Evolutionary conservation across 352 stramenopile species (phyloP), one percentile per base, ranked within the genome.

Genomic region (Elongisporangium senticosum): DNA sequence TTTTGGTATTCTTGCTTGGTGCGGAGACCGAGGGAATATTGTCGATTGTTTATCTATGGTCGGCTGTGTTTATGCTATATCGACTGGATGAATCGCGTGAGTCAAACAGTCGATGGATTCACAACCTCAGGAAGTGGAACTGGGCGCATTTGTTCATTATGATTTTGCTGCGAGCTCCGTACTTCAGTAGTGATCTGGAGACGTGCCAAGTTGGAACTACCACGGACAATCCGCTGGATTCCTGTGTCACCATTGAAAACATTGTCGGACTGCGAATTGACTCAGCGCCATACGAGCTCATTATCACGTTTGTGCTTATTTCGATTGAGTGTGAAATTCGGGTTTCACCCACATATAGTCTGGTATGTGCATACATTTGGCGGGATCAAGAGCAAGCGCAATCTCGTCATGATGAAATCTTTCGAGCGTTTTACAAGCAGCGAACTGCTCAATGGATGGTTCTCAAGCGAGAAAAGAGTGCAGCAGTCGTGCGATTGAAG

Each of bases 291-390:
- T 72, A 79, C 49, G 80, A 80, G 2, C 68, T 92, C 17, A 94
- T 96, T 56, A 75, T 73, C 4, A 80, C 94, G 4, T 96, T 91
- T 50, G 72, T 90, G 19, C 47, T 94, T 54, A 89, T 93, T 56
- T 88, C 82, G 10, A 86, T 96, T n/a, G 84, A 93, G 57, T 88
- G 79, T 21, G 82, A 96, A 48, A 84, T 96, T 47, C 61, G 91
- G 17, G 50, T 71, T 11, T 80, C 78, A 1, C 65, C 72, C 6
- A 78, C 79, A 4, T 95, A 93, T 39, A 67, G 59, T 47, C 75
- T 83, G 14, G 77, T 93, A 10, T 74, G 68, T 21, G 60, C 77
- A 3, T 72, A 88, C 11, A 53, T 90, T 13, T 37, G 71, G 10
- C 67, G 65, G 20, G 83, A 92, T 33, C 73, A 78, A 28, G 73